Conservation (phyloP, 306 rosid species). For the Phaseolus lunatus region DNA sequence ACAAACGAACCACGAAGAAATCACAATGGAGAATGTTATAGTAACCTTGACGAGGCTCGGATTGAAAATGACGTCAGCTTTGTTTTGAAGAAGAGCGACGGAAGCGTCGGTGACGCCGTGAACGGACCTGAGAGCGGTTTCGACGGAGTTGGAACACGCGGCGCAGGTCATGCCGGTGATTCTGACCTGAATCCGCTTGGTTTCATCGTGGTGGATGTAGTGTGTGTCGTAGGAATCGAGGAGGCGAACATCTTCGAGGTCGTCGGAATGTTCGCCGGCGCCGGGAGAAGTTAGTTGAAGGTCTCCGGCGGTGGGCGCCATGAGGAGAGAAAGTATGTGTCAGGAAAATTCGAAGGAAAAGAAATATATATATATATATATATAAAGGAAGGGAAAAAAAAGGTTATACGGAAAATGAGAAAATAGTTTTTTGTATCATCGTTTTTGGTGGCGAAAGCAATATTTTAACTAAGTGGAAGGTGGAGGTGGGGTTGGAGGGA, state of each 20-base stretch:
- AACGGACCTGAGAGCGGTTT: constrained; percentile 65
- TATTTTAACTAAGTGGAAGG: constrained; percentile 49
- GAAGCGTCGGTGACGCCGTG: constrained; percentile 73
- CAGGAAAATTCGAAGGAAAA: constrained; percentile 37
- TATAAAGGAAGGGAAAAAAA: not conserved
- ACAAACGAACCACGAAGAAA: not conserved
- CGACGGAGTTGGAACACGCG: constrained; percentile 90
- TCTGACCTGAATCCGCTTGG: constrained; percentile 69
- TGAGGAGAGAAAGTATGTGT: constrained; percentile 10
- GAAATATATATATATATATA: constrained; percentile 21
- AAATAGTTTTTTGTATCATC: not conserved
- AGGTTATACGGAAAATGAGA: not conserved
- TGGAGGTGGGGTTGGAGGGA: constrained; percentile 50
- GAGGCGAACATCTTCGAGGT: constrained; percentile 76
- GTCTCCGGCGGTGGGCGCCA: constrained; percentile 50
- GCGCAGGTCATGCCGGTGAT: constrained; percentile 91
- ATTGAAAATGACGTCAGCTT: constrained; percentile 76
- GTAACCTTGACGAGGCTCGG: constrained; percentile 73
- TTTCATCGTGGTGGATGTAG: constrained; percentile 47
- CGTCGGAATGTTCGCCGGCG: constrained; percentile 47
- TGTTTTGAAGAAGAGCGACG: constrained; percentile 87
- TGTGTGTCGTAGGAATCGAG: constrained; percentile 64
- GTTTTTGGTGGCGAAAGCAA: constrained; percentile 42
- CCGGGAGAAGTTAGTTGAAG: constrained; percentile 51
- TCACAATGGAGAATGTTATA: not conserved